These are phyloP conservation scores for Ambrosia trifida DNA, from an alignment of 129 eudicot species.

Conservation along the genomic window DNA sequence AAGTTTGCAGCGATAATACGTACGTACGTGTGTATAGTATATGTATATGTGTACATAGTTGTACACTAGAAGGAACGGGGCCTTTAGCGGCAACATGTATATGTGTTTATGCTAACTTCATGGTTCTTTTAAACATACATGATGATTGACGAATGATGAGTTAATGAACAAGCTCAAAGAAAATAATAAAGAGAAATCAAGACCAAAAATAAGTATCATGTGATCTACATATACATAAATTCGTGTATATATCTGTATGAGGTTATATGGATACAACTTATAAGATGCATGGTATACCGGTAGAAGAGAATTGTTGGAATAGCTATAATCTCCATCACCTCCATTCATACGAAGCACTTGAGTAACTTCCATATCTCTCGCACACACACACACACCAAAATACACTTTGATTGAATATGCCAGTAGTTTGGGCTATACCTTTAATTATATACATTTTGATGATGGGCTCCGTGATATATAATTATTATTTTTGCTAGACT, in stretches of 20 bases:
- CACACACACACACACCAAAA: not conserved
- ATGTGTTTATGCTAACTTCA: too few relatives aligned
- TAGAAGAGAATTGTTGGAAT: conserved; percentile 66
- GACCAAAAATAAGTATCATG: too few relatives aligned
- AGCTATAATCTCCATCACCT: conserved; percentile 70
- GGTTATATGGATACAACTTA: not conserved
- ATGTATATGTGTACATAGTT: too few relatives aligned
- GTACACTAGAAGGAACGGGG: too few relatives aligned
- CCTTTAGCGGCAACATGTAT: too few relatives aligned
- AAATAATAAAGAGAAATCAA: too few relatives aligned
- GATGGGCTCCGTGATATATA: not conserved
- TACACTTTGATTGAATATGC: not conserved
- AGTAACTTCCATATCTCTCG: conserved; percentile 36
- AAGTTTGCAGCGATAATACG: not conserved
- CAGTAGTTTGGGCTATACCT: not conserved
- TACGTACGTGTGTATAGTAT: too few relatives aligned
- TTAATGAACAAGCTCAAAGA: too few relatives aligned
- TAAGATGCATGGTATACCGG: conserved; percentile 44
- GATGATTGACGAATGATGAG: too few relatives aligned
- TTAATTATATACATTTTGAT: not conserved
- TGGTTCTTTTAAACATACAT: too few relatives aligned
- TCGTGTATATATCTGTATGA: not conserved
- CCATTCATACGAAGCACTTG: conserved; percentile 77
- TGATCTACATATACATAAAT: not conserved
- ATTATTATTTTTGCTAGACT: not conserved